Conservation (phyloP, 2,329 filamentous ascomycete species). For the Apiospora arundinis region DNA sequence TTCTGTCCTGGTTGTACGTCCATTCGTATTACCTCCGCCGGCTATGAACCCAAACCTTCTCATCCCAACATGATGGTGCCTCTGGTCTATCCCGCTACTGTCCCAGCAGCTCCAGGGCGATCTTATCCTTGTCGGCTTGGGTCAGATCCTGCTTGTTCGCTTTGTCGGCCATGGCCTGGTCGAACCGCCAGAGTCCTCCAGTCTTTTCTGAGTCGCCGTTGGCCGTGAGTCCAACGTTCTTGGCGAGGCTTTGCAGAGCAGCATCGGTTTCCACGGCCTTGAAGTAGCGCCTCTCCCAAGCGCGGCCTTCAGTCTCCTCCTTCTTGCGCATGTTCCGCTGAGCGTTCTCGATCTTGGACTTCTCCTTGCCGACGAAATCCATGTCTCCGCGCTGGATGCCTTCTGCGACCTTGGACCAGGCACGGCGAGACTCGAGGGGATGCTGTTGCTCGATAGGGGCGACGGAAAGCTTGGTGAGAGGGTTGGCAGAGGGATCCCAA, state of each 20-base stretch:
- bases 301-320: constrained; percentile 61
- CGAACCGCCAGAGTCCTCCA: constrained; percentile 66
- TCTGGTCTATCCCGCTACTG: constrained; percentile 31
- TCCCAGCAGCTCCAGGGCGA: constrained; percentile 43
- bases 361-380: constrained; percentile 72
- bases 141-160: constrained; percentile 42
- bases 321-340: constrained; percentile 74
- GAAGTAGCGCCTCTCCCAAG: constrained; percentile 90
- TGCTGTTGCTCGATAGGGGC: constrained; percentile 73
- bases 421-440: constrained; percentile 78
- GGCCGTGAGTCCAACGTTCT: constrained; percentile 52
- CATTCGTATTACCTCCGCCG: not conserved
- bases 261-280: constrained; percentile 54
- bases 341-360: constrained; percentile 80
- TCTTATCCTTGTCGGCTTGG: constrained; percentile 46
- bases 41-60: not conserved
- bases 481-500: constrained; percentile 47
- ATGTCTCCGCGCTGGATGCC: constrained; percentile 78
- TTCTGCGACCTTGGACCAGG: constrained; percentile 79
- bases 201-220: constrained; percentile 66
- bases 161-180: constrained; percentile 51
- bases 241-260: constrained; percentile 52
- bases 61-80: not conserved
- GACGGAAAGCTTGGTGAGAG: constrained; percentile 40
- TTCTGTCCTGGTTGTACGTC: not conserved